Evolutionary conservation across 2,329 filamentous ascomycete species (phyloP), one percentile per base, ranked within the genome.

Genomic region (Diplodia scrobiculata): DNA sequence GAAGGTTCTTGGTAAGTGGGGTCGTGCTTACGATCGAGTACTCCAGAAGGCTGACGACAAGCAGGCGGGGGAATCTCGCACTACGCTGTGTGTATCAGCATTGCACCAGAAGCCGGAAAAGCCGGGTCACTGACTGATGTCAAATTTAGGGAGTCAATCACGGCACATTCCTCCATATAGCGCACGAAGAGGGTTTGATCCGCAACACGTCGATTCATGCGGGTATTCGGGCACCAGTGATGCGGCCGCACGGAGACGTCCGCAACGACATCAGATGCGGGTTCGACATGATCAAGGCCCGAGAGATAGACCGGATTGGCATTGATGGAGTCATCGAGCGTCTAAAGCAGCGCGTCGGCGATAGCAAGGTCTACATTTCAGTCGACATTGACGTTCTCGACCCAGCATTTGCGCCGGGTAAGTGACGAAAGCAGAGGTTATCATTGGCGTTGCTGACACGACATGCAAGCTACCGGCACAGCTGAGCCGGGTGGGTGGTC

Each of bases 401-500:
- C 72, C 83, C 84, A 3, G 83, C 83, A 0, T 85, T 79, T 74
- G 83, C 83, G 66, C 83, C 78, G n/a, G 82, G 81, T 82, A 73
- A 71, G 76, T 71, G 29, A 38, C 21, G 29, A 50, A 21, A n/a
- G 32, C 29, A 13, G 32, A 6, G 14, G n/a, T n/a, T 21, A 3
- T 13, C 11, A 36, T 21, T 19, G n/a, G 32, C 29, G 13, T 32
- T 29, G 13, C 64, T 66, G 45, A 60, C 36, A 51, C 27, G 32
- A 50, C 36, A 47, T n/a, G 21, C 60, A 72, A 76, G 84, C 79
- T 9, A 87, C 86, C 0, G 86, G 86, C 2, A 87, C 86, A 1
- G 81, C 85, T 10, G 86, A 88, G 71, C 84, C 84, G 1, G 86
- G 86, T 53, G 86, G 86, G 2, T 88, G 86, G 86, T 83, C 81